These are phyloP conservation scores for Mortierella sp. DNA, from an alignment of 371 early-diverging fungal genomes.

Conservation along the genomic window DNA sequence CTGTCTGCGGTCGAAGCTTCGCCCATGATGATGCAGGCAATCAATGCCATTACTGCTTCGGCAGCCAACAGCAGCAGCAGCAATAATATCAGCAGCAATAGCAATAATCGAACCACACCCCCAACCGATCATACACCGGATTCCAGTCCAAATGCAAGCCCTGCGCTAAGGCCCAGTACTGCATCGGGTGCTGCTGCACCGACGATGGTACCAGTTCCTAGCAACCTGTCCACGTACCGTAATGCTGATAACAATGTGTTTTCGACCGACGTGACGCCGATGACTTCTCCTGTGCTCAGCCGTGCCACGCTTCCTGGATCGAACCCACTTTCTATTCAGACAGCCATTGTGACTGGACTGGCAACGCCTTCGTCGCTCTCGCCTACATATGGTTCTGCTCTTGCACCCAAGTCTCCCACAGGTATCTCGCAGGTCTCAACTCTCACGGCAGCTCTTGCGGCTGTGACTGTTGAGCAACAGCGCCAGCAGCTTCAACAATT, in stretches of 20 bases:
- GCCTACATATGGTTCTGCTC: slow-evolving; percentile 26
- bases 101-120: slow-evolving; percentile 12
- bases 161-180: slow-evolving; percentile 5
- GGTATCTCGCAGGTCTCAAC: slow-evolving; percentile 42
- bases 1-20: slow-evolving; percentile 40
- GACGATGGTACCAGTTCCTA: neutral
- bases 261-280: slow-evolving; percentile 48
- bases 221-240: slow-evolving; percentile 23
- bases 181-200: slow-evolving; percentile 1
- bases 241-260: slow-evolving; percentile 24
- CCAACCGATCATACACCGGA: slow-evolving; percentile 44
- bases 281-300: slow-evolving; percentile 49
- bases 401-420: slow-evolving; percentile 29
- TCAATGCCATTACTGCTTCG: slow-evolving; percentile 47
- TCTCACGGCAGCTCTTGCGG: slow-evolving; percentile 46
- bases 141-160: slow-evolving; percentile 38
- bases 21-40: slow-evolving; percentile 54
- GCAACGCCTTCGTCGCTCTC: slow-evolving; percentile 42
- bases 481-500: slow-evolving; percentile 36
- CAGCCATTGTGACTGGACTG: slow-evolving; percentile 12
- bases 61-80: slow-evolving; percentile 31
- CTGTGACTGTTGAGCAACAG: slow-evolving; percentile 51
- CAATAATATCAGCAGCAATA: slow-evolving; percentile 9
- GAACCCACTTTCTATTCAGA: slow-evolving; percentile 39
- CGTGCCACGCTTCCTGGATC: slow-evolving; percentile 37